Evolutionary conservation across 2,329 filamentous ascomycete genomes (phyloP), one percentile per base, ranked within the genome.

Genomic region (Penicillium paneum): DNA sequence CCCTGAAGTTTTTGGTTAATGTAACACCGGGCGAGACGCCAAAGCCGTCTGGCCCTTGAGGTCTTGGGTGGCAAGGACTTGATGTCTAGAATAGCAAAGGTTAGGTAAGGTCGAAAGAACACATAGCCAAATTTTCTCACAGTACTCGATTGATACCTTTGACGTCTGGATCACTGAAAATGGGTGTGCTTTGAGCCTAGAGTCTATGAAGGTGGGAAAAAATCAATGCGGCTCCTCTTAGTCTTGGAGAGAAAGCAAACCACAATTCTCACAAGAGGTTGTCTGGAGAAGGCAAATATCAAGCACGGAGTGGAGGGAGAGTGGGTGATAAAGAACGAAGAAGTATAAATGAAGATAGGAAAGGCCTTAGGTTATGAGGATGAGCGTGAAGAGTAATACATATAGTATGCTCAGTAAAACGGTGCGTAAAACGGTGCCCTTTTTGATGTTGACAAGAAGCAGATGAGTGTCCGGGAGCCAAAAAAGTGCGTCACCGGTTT

Each of bases 1-100:
- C 57, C 59, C 55, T 63, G 53, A 63, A 52, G 55, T 45, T 43
- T 19, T 60, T 49, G 53, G 42, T 49, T 58, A 53, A 66, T 48
- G 57, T 60, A 57, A 64, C 62, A 63, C 62, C 56, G 52, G 49
- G 56, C 60, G 53, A 56, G 53, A 64, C 59, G 56, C 56, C 59
- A 53, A 61, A 56, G 49, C 32, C 31, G 52, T 58, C 54, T 57
- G 43, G 54, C 43, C 41, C 39, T 63, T 56, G 62, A 60, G 40
- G 46, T 61, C 43, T 54, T 52, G 52, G 52, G 58, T 56, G 55
- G 52, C 49, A 57, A 61, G 53, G 36, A 26, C 13, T 47, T 10
- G 24, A 35, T 61, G 53, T 53, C 60, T 64, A 55, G 54, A 55
- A 46, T 35, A 35, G 43, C 24, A 46, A 42, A 24, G 39, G 56